Evolutionary conservation across 2,329 filamentous ascomycete genomes (phyloP).

Genomic region (Penicillium sp.): DNA sequence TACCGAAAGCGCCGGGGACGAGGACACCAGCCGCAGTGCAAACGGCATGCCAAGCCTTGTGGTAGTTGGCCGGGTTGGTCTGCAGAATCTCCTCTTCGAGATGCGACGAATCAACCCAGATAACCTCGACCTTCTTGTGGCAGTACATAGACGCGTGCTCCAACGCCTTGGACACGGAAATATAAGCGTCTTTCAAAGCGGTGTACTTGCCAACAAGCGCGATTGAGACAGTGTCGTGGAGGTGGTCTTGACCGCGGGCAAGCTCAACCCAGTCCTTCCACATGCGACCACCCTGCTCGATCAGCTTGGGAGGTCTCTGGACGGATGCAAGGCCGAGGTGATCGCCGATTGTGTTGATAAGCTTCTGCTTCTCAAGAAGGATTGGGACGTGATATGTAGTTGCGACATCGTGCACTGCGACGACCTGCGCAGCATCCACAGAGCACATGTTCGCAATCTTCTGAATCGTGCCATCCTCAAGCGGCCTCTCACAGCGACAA

Average conservation of each 20-base stretch:
- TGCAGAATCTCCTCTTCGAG: constrained; percentile 67
- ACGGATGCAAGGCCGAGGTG: constrained; percentile 64
- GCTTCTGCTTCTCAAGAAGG: constrained; percentile 78
- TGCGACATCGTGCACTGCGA: constrained; percentile 82
- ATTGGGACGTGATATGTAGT: constrained; percentile 94
- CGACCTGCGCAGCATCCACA: constrained; percentile 77
- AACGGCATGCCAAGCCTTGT: constrained; percentile 81
- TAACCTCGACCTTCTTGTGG: constrained; percentile 45
- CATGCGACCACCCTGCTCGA: constrained; percentile 63
- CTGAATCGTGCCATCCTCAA: constrained; percentile 70
- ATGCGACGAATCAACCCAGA: constrained; percentile 81
- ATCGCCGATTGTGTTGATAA: constrained; percentile 65
- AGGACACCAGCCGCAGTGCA: constrained; percentile 60
- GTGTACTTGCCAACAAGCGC: constrained; percentile 92
- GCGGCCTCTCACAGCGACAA: constrained; percentile 78
- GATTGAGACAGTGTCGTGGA: constrained; percentile 71
- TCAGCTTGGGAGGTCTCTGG: constrained; percentile 52
- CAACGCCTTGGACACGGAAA: constrained; percentile 74
- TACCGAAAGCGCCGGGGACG: constrained; percentile 74
- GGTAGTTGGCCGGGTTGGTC: constrained; percentile 67
- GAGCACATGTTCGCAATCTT: constrained; percentile 92
- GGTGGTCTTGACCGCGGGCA: constrained; percentile 64
- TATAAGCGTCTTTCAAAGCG: constrained; percentile 78
- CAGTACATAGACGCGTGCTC: constrained; percentile 19
- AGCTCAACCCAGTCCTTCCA: constrained; percentile 78